These are phyloP conservation scores for Xylaria sp. DNA, from an alignment of 2,329 filamentous ascomycete species.

Conservation along the genomic window DNA sequence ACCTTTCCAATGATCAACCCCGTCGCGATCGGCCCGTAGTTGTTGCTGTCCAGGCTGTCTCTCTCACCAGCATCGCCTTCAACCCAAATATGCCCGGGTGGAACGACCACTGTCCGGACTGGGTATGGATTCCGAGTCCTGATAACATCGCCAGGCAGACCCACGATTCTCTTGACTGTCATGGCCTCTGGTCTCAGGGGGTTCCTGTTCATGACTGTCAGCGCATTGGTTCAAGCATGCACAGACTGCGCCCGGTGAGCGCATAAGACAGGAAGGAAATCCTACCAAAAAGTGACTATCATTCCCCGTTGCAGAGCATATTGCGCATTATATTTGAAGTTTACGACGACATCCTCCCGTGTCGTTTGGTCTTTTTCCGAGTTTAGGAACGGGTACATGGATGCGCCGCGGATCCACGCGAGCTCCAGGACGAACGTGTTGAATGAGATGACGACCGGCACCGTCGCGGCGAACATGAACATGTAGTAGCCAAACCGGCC, in stretches of 20 bases:
- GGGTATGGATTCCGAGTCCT: slow-evolving; percentile 58
- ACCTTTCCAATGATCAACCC: slow-evolving; percentile 71
- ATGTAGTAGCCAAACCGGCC: slow-evolving; percentile 41
- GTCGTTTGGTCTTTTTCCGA: slow-evolving; percentile 54
- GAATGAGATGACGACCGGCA: slow-evolving; percentile 57
- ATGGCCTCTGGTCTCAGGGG: slow-evolving; percentile 64
- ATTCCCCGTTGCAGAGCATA: slow-evolving; percentile 62
- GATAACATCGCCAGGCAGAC: slow-evolving; percentile 72
- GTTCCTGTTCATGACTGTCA: slow-evolving; percentile 45
- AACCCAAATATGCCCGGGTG: slow-evolving; percentile 85
- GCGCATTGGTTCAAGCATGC: neutral
- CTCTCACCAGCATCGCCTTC: slow-evolving; percentile 77
- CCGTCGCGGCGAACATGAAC: slow-evolving; percentile 53
- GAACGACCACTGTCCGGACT: slow-evolving; percentile 56
- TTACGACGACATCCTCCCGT: slow-evolving; percentile 51
- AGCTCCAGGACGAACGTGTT: slow-evolving; percentile 56
- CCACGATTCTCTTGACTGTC: slow-evolving; percentile 79
- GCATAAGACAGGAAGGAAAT: slow-evolving; percentile 14
- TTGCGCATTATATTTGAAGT: slow-evolving; percentile 54
- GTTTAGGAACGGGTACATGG: slow-evolving; percentile 76
- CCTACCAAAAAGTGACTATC: slow-evolving; percentile 65
- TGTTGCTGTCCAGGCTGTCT: slow-evolving; percentile 76
- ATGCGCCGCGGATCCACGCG: slow-evolving; percentile 53
- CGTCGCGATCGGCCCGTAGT: slow-evolving; percentile 77
- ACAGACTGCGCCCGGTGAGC: neutral